Evolutionary conservation across 2,329 filamentous ascomycete species (phyloP), one percentile per base, ranked within the genome.

Genomic region (Parascedosporium putredinis): DNA sequence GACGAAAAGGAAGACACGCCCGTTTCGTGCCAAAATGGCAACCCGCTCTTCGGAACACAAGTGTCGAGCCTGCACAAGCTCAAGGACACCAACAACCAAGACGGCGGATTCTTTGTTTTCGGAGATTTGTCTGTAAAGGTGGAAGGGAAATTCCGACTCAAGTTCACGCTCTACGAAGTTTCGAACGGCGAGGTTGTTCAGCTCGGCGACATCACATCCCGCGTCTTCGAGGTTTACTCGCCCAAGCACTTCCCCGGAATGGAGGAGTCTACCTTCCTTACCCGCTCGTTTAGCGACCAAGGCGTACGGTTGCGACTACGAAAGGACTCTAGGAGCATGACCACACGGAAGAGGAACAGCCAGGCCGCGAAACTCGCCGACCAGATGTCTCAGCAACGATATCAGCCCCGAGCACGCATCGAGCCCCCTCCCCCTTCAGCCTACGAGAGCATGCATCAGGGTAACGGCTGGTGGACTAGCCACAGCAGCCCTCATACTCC

Each of bases 21-120:
- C 7, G 47, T 49, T 20, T 61, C 67, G 14, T 63, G 69, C 14
- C 59, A 56, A 40, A 55, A 57, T 24, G 59, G 56, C 47, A 78
- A 76, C 53, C 74, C 78, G 42, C 67, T 89, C 52, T 75, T 82
- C 33, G 88, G 88, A 7, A 86, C 84, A 4, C 71, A 86, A 38
- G 83, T 86, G 4, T 94, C 88, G 2, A 94, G 88, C 7, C 72
- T 93, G 45, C 86, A 94, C 64, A 78, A 86, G 49, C 69, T 94
- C 49, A 91, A 93, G 63, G 86, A 94, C 61, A 74, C 79, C 3
- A 75, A 84, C 58, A 89, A 89, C 60, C 72, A 71, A 69, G 87
- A 93, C 64, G 85, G 85, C 9, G 88, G 83, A 1, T 94, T 89
- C 67, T 95, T 95, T 60, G 83, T 95, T n/a, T 95, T 94, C 64